A percentile compares a stretch with the other conserved stretches of the same genome.
Conservation (phyloP, 108 stramenopile genomes). For the Skeletonema costatum region DNA sequence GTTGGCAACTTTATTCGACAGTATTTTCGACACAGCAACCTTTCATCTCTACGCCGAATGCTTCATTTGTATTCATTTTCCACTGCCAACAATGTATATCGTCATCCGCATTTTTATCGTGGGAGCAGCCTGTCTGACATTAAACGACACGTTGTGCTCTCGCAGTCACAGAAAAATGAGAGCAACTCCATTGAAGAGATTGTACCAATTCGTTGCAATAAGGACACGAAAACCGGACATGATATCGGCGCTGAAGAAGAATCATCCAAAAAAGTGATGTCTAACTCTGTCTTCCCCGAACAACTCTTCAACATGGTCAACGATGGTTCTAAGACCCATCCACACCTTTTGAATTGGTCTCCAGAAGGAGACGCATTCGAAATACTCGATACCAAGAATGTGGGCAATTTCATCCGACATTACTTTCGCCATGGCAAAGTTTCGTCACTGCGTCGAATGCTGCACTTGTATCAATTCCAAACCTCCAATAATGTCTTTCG, state of each 20-base stretch:
- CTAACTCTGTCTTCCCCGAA: not conserved
- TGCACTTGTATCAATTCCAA: constrained; percentile 2
- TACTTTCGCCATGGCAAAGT: constrained; percentile 12
- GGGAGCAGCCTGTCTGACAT: not conserved
- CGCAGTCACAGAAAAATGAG: not conserved
- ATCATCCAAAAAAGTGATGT: not conserved
- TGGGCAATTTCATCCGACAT: not conserved
- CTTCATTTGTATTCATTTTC: not conserved
- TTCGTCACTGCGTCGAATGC: constrained; percentile 7
- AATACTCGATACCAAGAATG: not conserved
- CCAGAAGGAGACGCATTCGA: not conserved
- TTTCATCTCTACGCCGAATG: not conserved
- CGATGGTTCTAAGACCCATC: not conserved
- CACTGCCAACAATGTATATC: not conserved
- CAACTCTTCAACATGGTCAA: not conserved
- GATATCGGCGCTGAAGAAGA: too few species aligned
- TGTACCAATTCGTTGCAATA: not conserved
- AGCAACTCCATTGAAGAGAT: not conserved
- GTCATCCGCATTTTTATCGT: not conserved
- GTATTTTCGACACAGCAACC: not conserved
- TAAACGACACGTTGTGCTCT: not conserved
- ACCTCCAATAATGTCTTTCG: not conserved
- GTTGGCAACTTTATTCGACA: not conserved
- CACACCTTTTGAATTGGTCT: not conserved
- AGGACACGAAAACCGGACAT: not conserved